Evolutionary conservation across 306 rosid genomes (phyloP).

Genomic region (Hylodesmum podocarpum): DNA sequence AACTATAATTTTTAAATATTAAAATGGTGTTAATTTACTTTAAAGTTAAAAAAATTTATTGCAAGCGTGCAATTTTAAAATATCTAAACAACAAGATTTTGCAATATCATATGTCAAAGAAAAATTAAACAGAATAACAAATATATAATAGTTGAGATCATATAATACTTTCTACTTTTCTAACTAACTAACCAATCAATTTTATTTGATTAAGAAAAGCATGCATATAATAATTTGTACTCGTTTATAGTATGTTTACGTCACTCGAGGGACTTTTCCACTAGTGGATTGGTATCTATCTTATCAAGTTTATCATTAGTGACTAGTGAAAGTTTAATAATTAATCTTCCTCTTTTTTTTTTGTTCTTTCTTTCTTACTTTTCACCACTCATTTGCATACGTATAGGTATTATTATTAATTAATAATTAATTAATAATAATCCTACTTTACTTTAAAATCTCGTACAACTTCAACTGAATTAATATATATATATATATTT

Average conservation of each 20-base stretch:
- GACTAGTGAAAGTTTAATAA: slow-evolving; percentile 1
- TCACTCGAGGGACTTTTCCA: slow-evolving; percentile 15
- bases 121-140: too few relatives aligned
- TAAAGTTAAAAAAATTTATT: too few relatives aligned
- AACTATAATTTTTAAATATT: too few relatives aligned
- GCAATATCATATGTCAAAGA: too few relatives aligned
- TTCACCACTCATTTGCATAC: background rate
- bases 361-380: background rate
- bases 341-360: background rate
- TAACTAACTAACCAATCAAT: too few relatives aligned
- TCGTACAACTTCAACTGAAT: background rate
- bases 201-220: too few relatives aligned
- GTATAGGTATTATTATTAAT: background rate
- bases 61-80: background rate
- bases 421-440: too few relatives aligned
- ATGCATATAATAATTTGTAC: too few relatives aligned
- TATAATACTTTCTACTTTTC: too few relatives aligned
- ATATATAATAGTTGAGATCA: too few relatives aligned
- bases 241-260: slow-evolving; percentile 16
- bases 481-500: background rate
- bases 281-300: slow-evolving; percentile 43
- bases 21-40: too few relatives aligned
- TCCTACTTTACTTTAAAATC: background rate
- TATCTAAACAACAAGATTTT: background rate
- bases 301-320: slow-evolving; percentile 23